A percentile compares a stretch with the other conserved stretches of the same genome.
Evolutionary conservation across 345 rosid species (phyloP).

Genomic region (Bruguiera parviflora): DNA sequence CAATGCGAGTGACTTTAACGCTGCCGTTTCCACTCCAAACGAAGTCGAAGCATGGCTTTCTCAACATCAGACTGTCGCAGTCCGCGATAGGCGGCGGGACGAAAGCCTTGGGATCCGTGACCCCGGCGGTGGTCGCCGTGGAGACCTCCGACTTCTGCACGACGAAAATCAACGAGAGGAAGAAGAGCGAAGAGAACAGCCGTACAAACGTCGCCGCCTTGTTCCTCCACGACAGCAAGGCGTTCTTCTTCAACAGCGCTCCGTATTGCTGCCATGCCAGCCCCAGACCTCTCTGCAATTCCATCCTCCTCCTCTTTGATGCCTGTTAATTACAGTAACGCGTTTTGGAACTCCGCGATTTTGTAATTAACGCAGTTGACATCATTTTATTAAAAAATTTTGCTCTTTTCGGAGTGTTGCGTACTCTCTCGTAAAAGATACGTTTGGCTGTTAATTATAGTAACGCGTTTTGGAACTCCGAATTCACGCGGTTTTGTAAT

Average conservation of each 20-base stretch:
- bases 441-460: too few relatives aligned
- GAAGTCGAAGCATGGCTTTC: conserved; percentile 74
- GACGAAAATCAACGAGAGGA: conserved; percentile 71
- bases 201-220: conserved; percentile 70
- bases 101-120: conserved; percentile 48
- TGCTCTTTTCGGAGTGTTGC: too few relatives aligned
- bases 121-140: conserved; percentile 34
- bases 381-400: too few relatives aligned
- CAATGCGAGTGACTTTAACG: conserved; percentile 30
- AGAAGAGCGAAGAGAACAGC: conserved; percentile 83
- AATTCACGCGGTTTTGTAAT: too few relatives aligned
- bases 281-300: conserved; percentile 42
- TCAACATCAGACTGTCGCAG: conserved; percentile 65
- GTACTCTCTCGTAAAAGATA: too few relatives aligned
- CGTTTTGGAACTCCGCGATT: too few relatives aligned
- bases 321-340: too few relatives aligned
- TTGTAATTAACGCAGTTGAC: too few relatives aligned
- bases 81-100: conserved; percentile 61
- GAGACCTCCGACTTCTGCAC: conserved; percentile 53
- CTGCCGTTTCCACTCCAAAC: conserved; percentile 76
- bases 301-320: conserved; percentile 20
- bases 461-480: too few relatives aligned
- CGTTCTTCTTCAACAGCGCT: conserved; percentile 65
- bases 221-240: conserved; percentile 83
- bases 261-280: conserved; percentile 58